These are phyloP conservation scores for Parascedosporium putredinis DNA, from an alignment of 2,329 filamentous ascomycete species.

Conservation along the genomic window DNA sequence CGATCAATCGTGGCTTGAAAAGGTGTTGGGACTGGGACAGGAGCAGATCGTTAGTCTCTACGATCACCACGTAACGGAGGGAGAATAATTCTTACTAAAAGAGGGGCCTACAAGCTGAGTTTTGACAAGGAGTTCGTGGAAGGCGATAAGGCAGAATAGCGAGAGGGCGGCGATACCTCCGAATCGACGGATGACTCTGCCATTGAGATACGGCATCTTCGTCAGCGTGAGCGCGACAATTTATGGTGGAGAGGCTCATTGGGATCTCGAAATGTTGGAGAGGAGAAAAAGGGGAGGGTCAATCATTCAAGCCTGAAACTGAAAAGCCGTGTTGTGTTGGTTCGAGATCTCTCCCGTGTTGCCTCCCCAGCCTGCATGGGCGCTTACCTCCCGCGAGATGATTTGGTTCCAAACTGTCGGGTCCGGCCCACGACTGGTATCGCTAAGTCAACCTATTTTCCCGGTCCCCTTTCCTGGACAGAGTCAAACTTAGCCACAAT, in stretches of 20 bases:
- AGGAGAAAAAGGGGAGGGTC: background rate
- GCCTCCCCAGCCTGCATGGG: background rate
- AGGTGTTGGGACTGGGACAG: too few relatives aligned
- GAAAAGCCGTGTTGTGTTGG: too few relatives aligned
- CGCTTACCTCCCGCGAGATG: background rate
- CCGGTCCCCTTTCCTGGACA: too few relatives aligned
- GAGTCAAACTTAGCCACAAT: background rate
- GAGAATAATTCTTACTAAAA: background rate
- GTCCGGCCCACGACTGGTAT: background rate
- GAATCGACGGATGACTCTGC: background rate
- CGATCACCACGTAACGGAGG: too few relatives aligned
- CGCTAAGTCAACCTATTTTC: too few relatives aligned
- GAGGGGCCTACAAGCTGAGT: background rate
- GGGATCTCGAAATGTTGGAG: background rate
- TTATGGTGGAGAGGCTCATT: background rate
- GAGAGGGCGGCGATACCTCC: background rate
- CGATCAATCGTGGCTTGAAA: too few relatives aligned
- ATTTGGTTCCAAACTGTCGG: background rate
- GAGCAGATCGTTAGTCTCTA: too few relatives aligned
- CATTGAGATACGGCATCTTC: background rate
- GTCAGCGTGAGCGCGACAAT: background rate
- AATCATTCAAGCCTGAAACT: too few relatives aligned
- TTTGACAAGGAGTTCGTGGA: background rate
- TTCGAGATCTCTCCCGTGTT: too few relatives aligned
- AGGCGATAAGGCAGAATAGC: background rate